Evolutionary conservation across 441 rosid species (phyloP).

Genomic region (Rhodomyrtus psidioides): DNA sequence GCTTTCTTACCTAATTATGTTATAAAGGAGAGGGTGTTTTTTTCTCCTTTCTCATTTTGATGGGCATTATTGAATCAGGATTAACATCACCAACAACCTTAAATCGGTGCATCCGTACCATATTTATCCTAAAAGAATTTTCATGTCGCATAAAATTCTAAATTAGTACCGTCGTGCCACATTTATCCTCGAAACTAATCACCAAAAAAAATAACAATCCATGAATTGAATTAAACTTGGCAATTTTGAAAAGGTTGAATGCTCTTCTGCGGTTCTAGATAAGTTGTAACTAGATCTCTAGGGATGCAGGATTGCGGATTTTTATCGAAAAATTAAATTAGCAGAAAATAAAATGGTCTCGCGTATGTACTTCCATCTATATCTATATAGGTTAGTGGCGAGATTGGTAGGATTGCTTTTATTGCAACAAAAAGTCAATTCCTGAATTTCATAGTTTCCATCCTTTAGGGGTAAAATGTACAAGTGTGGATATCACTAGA

Average conservation of each 20-base stretch:
- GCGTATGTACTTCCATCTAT: not conserved
- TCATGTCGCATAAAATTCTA: rapidly evolving
- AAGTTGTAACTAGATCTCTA: not conserved
- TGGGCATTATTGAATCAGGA: not conserved
- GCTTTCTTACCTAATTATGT: not conserved
- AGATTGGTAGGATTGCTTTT: not conserved
- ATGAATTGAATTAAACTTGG: not conserved
- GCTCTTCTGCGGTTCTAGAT: not conserved
- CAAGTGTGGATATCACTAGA: not conserved
- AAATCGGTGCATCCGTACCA: rapidly evolving
- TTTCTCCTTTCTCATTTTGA: not conserved
- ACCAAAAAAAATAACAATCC: not conserved
- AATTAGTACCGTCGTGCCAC: rapidly evolving
- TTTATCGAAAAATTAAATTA: not conserved
- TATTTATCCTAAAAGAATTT: not conserved
- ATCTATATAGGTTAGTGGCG: not conserved
- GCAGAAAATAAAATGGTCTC: not conserved
- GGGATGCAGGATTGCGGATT: rapidly evolving
- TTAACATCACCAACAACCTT: not conserved
- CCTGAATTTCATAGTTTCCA: not conserved
- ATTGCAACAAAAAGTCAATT: not conserved
- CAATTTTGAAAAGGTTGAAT: not conserved
- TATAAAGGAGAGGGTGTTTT: not conserved
- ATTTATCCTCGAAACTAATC: too few species aligned
- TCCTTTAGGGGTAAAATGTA: not conserved